A percentile compares a stretch with the other conserved stretches of the same genome.
Conservation (phyloP, 2,329 filamentous ascomycete genomes). For the Amauroascus niger region DNA sequence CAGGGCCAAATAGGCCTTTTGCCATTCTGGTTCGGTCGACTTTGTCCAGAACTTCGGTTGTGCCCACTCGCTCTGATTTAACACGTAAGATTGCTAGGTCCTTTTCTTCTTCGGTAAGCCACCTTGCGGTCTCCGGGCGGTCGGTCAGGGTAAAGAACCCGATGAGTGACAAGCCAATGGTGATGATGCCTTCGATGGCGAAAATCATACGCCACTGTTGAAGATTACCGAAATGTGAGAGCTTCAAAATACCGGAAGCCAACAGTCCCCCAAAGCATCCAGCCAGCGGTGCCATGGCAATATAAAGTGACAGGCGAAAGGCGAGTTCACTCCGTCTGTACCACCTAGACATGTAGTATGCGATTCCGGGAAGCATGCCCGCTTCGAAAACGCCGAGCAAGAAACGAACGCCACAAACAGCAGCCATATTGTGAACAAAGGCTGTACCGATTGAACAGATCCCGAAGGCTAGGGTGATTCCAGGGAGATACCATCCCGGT, state of each 20-base stretch:
- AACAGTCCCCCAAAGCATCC: conserved; percentile 63
- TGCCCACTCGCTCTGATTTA: conserved; percentile 15
- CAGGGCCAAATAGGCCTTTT: conserved; percentile 13
- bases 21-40: conserved; percentile 10
- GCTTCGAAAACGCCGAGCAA: conserved; percentile 61
- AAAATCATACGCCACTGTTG: conserved; percentile 16
- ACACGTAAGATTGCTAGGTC: conserved; percentile 14
- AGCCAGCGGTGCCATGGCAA: conserved; percentile 60
- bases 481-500: conserved; percentile 61
- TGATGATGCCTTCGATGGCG: conserved; percentile 16
- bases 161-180: conserved; percentile 12
- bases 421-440: conserved; percentile 49
- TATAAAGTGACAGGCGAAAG: conserved; percentile 58
- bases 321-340: conserved; percentile 59
- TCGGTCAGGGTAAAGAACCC: conserved; percentile 14
- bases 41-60: conserved; percentile 14
- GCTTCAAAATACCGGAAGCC: conserved; percentile 34
- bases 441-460: conserved; percentile 55
- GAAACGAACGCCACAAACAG: conserved; percentile 54
- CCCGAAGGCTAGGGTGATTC: conserved; percentile 54
- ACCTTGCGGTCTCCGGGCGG: conserved; percentile 12
- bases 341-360: conserved; percentile 64
- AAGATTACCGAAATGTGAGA: conserved; percentile 12
- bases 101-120: conserved; percentile 15
- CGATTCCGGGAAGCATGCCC: conserved; percentile 63